phyloP scores from a whole-genome alignment of 768 basidiomycete species.

The Suillus lakei region DNA sequence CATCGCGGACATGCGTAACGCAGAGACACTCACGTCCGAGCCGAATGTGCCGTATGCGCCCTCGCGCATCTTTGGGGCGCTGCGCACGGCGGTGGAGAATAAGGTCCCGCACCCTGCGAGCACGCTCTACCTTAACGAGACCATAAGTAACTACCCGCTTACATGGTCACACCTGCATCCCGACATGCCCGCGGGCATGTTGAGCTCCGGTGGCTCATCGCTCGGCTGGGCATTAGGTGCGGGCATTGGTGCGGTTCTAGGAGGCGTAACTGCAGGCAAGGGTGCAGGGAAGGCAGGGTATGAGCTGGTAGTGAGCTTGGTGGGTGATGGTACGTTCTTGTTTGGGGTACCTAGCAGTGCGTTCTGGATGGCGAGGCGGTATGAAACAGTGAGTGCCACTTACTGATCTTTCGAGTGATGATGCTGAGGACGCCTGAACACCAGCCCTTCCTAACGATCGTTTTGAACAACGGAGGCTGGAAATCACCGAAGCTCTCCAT shows the following conservation, averaged over 20 bases:
- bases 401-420: not conserved
- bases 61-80: constrained; percentile 52
- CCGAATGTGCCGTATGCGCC: constrained; percentile 36
- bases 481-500: constrained; percentile 67
- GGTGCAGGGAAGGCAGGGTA: constrained; percentile 32
- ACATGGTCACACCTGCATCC: constrained; percentile 66
- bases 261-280: constrained; percentile 33
- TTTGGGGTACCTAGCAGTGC: constrained; percentile 69
- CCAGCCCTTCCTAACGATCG: constrained; percentile 72
- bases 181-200: constrained; percentile 51
- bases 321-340: constrained; percentile 73
- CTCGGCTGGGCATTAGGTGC: constrained; percentile 74
- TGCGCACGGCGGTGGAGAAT: constrained; percentile 46
- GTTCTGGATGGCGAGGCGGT: constrained; percentile 76
- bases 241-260: constrained; percentile 61
- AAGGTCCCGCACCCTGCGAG: constrained; percentile 11
- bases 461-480: constrained; percentile 78
- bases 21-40: constrained; percentile 39
- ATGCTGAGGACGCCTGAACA: no score
- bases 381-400: constrained; percentile 56
- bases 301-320: constrained; percentile 62
- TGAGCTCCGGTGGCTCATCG: constrained; percentile 66
- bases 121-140: constrained; percentile 63
- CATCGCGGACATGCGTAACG: constrained; percentile 28
- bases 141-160: constrained; percentile 57